These are phyloP conservation scores for Candida nonsorbophila DNA, from an alignment of 805 yeast genomes.

Conservation along the genomic window DNA sequence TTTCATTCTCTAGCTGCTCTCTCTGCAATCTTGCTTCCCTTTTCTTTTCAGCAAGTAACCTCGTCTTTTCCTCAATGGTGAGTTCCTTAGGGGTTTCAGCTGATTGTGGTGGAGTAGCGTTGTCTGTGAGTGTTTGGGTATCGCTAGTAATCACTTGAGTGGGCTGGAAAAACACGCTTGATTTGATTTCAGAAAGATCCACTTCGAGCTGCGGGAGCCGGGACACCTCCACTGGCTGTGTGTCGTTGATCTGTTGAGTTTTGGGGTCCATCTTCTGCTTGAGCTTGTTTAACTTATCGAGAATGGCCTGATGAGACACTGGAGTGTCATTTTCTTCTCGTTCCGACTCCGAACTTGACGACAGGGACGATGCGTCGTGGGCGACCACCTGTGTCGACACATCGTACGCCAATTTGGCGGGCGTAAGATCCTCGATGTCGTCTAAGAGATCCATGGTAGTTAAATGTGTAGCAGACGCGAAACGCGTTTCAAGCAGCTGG, in stretches of 20 bases:
- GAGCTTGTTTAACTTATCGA: no score
- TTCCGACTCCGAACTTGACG: no score
- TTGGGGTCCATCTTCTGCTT: conserved; percentile 1
- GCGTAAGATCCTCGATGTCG: no score
- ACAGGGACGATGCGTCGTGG: no score
- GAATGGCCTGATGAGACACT: no score
- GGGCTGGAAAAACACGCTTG: no score
- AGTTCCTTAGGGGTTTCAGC: background rate
- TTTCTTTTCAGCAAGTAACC: conserved; percentile 15
- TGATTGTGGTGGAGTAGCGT: background rate
- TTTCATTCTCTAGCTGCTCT: conserved; percentile 23
- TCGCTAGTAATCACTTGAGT: conserved; percentile 1
- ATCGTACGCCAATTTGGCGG: no score
- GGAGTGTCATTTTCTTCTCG: no score
- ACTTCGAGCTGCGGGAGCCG: conserved; percentile 29
- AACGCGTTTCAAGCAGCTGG: no score
- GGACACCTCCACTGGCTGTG: conserved; percentile 7
- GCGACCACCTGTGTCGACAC: no score
- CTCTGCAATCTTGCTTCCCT: conserved; percentile 11
- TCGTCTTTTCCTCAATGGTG: conserved; percentile 10
- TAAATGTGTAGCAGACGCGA: no score
- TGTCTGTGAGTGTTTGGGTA: conserved; percentile 4
- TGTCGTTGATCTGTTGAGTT: background rate
- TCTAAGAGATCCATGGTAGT: no score
- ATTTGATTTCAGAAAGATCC: conserved; percentile 11